Evolutionary conservation across 164 flowering plant genomes (phyloP).

Genomic region (Warburgia ugandensis): DNA sequence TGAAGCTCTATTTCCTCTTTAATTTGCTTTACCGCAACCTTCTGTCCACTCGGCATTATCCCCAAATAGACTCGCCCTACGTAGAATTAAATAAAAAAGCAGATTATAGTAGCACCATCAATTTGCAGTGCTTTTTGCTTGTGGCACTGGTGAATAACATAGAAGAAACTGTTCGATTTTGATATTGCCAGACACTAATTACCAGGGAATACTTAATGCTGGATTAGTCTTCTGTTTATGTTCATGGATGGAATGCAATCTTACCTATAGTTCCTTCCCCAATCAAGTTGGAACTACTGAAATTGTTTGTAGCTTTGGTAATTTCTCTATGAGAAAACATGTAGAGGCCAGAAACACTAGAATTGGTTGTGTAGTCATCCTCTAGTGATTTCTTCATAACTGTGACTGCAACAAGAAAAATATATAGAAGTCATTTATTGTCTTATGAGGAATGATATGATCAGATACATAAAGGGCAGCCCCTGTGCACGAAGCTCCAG

Average conservation of each 20-base stretch:
- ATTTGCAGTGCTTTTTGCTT: background rate
- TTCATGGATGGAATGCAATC: background rate
- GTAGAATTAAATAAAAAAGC: background rate
- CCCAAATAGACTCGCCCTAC: constrained; percentile 19
- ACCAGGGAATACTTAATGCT: background rate
- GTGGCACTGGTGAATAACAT: background rate
- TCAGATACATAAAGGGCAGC: background rate
- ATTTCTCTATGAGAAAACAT: constrained; percentile 18
- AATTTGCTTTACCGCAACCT: constrained; percentile 14
- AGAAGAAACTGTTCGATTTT: no score
- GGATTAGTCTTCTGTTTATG: background rate
- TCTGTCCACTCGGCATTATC: constrained; percentile 23
- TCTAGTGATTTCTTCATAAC: constrained; percentile 13
- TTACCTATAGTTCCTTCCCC: constrained; percentile 21
- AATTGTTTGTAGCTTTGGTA: constrained; percentile 15
- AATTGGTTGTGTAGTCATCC: constrained; percentile 6
- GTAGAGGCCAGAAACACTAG: constrained; percentile 15
- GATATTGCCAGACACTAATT: no score
- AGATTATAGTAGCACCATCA: no score
- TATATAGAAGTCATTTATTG: background rate
- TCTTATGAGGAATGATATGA: background rate
- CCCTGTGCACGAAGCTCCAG: no score
- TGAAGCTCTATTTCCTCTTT: constrained; percentile 12
- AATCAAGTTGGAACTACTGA: constrained; percentile 11
- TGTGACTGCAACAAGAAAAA: constrained; percentile 4